Evolutionary conservation across 2,329 filamentous ascomycete species (phyloP).

Genomic region (Trichothecium sympodiale): DNA sequence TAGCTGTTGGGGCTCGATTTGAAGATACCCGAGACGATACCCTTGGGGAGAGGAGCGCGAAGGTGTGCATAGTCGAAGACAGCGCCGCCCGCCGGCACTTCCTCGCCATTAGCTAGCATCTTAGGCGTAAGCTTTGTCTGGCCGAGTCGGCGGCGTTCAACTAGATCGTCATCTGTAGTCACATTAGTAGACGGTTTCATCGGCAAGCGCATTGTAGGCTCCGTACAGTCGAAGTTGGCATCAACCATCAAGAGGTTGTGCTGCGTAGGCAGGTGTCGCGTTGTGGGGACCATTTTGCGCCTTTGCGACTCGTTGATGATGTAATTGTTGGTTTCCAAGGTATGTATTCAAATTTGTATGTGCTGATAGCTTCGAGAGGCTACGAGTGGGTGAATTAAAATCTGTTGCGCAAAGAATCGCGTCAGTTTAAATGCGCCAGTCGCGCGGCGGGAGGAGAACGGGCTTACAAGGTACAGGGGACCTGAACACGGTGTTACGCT

Average conservation of each 20-base stretch:
- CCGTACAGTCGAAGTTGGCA: constrained; percentile 51
- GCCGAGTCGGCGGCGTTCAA: constrained; percentile 76
- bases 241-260: constrained; percentile 58
- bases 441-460: constrained; percentile 1
- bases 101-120: constrained; percentile 39
- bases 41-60: constrained; percentile 82
- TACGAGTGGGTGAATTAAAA: not conserved
- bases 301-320: too few relatives aligned
- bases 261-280: constrained; percentile 42
- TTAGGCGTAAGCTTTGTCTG: constrained; percentile 85
- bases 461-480: not conserved
- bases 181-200: constrained; percentile 13
- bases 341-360: too few relatives aligned
- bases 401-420: constrained; percentile 1
- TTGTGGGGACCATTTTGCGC: constrained; percentile 24
- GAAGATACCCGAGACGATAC: constrained; percentile 88
- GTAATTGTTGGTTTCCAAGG: too few relatives aligned
- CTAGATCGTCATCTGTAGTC: constrained; percentile 55
- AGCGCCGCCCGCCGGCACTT: constrained; percentile 62
- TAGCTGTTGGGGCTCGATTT: constrained; percentile 82
- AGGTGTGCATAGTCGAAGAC: constrained; percentile 95
- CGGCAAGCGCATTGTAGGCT: constrained; percentile 1
- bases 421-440: constrained; percentile 1
- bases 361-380: not conserved
- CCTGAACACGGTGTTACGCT: too few relatives aligned